Base-by-base conservation (phyloP, 129 eudicot species). In the Chrysanthemum makinoi region DNA sequence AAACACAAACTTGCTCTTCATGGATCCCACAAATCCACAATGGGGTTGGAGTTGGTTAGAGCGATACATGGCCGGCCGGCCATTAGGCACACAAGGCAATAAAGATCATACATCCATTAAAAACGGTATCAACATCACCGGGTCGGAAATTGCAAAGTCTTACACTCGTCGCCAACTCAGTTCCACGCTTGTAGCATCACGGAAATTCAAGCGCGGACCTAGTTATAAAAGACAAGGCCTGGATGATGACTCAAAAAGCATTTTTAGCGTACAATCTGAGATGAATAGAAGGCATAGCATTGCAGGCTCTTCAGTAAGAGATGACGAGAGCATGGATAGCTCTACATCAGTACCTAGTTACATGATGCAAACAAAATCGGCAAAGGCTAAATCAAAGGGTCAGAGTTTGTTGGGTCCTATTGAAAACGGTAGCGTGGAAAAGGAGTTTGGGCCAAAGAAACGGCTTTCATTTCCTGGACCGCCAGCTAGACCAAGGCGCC, bases 21-120 rank as follows among this genome's bases (percentile, higher is more conserved):
- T 87, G 98, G 98, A 89, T 77, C 96, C 91, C 2, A 87, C 87
- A 8, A 93, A 89, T 80, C 98, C 96, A 2, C 98, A 89, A 48
- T 93, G 98, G 96, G 98, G 98, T n/a, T 93, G 98, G 98, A 93
- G 98, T 75, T 93, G 98, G 98, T 79, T 93, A 80, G 98, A 93
- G 56, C 83, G 98, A 54, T 89, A 89, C 86, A 89, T 82, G 91
- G 89, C 91, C 3, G 81, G 91, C 47, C 81, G 85, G 9, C 85
- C 89, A n/a, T 82, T 81, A 81, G 97, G 88, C 66, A 43, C 84
- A 22, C 84, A 59, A 61, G 76, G 49, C 73, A 81, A 81, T 65
- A 81, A 76, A 56, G 85, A 86, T n/a, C 80, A 77, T 10, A 26
- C 79, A 64, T 86, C 94, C 24, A 61, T 73, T 33, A 85, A 72